Evolutionary conservation across 495 filamentous ascomycete species (phyloP).

Genomic region (Penicillium longicatenatum): DNA sequence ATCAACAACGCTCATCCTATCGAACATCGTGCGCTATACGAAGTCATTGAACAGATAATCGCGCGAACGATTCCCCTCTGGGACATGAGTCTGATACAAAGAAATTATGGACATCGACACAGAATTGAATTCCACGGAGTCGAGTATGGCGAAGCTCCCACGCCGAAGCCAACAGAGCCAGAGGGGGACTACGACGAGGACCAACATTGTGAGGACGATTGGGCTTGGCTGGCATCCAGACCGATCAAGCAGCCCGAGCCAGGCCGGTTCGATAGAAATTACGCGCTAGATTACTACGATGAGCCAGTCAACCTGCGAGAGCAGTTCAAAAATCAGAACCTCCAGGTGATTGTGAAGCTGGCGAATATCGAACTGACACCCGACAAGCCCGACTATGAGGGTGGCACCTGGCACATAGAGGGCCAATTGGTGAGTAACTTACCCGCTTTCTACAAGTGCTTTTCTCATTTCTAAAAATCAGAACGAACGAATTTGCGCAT

Average conservation of each 20-base stretch:
- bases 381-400: conserved; percentile 52
- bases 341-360: conserved; percentile 68
- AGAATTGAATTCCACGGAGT: conserved; percentile 21
- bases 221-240: conserved; percentile 6
- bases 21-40: conserved; percentile 50
- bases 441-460: not conserved
- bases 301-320: conserved; percentile 29
- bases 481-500: conserved; percentile 61
- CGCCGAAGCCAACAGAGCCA: conserved; percentile 6
- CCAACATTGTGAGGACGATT: not conserved
- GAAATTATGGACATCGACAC: not conserved
- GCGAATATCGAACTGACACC: conserved; percentile 63
- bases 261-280: conserved; percentile 24
- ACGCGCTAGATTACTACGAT: not conserved
- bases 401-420: conserved; percentile 59
- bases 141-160: conserved; percentile 16
- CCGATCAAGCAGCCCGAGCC: conserved; percentile 40
- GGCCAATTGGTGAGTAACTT: conserved; percentile 43
- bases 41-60: conserved; percentile 52
- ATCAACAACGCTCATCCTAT: conserved; percentile 64
- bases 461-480: conserved; percentile 3
- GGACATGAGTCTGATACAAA: conserved; percentile 34
- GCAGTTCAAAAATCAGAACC: conserved; percentile 30
- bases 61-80: conserved; percentile 53
- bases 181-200: conserved; percentile 5